phyloP scores from a whole-genome alignment of 139 green algal species.

The Chlorella sp. region DNA sequence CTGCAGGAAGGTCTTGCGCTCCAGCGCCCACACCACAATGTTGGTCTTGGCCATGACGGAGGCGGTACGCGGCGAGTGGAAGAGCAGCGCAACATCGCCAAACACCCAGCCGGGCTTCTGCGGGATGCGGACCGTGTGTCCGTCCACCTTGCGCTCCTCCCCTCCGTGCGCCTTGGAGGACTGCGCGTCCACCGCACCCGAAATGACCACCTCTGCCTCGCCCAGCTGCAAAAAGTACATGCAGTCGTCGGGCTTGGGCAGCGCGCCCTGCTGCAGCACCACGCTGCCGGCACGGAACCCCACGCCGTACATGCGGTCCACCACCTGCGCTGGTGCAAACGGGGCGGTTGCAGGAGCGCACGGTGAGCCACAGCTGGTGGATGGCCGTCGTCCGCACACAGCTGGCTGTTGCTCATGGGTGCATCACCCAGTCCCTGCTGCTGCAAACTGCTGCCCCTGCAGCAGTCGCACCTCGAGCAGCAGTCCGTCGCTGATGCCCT shows the following conservation, averaged over 20 bases:
- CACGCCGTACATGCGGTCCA: conserved; percentile 50
- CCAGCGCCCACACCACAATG: conserved; percentile 58
- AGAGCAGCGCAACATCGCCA: conserved; percentile 69
- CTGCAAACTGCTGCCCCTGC: too few species aligned
- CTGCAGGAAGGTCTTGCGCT: conserved; percentile 55
- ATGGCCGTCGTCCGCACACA: too few species aligned
- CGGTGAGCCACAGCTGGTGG: too few species aligned
- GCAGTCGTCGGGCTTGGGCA: conserved; percentile 53
- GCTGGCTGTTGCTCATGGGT: too few species aligned
- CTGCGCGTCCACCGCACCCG: conserved; percentile 24
- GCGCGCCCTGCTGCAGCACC: conserved; percentile 63
- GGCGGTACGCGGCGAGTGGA: conserved; percentile 62
- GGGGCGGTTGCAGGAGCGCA: too few species aligned
- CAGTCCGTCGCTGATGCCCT: conserved; percentile 41
- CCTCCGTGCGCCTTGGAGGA: conserved; percentile 16
- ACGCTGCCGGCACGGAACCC: conserved; percentile 38
- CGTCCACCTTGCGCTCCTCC: conserved; percentile 40
- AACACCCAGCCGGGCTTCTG: conserved; percentile 69
- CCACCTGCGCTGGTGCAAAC: conserved; percentile 25
- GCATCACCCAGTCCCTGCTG: too few species aligned
- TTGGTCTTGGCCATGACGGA: conserved; percentile 56
- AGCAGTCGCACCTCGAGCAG: conserved; percentile 46
- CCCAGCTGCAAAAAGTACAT: conserved; percentile 67
- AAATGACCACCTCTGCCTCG: conserved; percentile 64
- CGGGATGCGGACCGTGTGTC: conserved; percentile 47